Base-by-base conservation (phyloP, 208 protist species). In the Acanthamoeba rhysodes region DNA sequence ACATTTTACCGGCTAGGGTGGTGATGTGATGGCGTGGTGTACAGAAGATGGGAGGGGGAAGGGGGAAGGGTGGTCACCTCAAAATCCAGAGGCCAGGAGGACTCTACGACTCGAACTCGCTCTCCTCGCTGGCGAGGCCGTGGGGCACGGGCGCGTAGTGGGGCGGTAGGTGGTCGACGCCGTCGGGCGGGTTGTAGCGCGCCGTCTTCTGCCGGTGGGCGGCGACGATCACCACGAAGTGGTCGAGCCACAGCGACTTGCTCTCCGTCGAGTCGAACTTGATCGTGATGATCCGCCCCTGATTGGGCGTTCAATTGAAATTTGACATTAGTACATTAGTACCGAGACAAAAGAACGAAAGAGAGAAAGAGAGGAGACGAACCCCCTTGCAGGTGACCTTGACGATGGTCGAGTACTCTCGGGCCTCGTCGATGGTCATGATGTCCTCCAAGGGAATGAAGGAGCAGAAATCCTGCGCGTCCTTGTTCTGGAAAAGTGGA, bases 391-490 rank as follows among this genome's bases (percentile, higher is more conserved):
- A 94, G 32, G 91, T 94, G 72, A 94, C 64, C 50, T 94, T 94
- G 70, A 94, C 91, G 91, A 94, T 66, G 70, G 64, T 84, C 7
- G 70, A 84, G 72, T 85, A 84, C 37, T 94, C 91, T 18, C 27
- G 4, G 48, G 91, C 91, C 37, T 94, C 91, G 24, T 94, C 91
- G 55, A 94, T 94, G 91, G 72, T 72, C 70, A 94, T 41, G 48
- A 94, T 84, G 50, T 94, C 91, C 53, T 94, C 91, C 68, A 94
- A 27, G 10, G 91, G 91, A 85, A 94, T 94, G 48, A 85, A 94
- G 4, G 48, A 70, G n/a, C 91, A 78, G 70, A 94, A 94, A 2
- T 93, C 87, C 80, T 88, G 50, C 53, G 18, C 27, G 50, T 45
- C 80, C 50, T 66, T 88, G 80, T 45, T 88, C 53, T 88, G 80